Evolutionary conservation across 1,284 basidiomycete genomes (phyloP).

Genomic region (Papiliotrema nemorosa): DNA sequence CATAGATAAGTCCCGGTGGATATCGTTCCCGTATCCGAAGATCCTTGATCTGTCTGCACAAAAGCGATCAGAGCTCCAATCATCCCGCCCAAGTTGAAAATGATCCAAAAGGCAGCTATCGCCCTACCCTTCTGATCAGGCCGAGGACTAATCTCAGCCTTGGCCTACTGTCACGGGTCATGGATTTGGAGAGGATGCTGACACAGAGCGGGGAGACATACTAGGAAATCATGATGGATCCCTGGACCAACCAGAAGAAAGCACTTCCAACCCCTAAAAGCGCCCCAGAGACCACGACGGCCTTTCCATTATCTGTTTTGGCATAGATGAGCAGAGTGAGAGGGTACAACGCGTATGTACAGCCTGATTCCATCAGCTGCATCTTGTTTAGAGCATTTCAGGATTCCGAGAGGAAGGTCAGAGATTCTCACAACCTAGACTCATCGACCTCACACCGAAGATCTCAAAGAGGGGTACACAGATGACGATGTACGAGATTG

Average conservation of each 20-base stretch:
- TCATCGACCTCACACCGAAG: conserved; percentile 11
- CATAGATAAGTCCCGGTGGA: too few species aligned
- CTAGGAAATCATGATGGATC: conserved; percentile 11
- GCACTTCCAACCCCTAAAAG: conserved; percentile 78
- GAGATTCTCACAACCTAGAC: too few species aligned
- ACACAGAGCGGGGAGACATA: too few species aligned
- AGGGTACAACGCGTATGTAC: conserved; percentile 15
- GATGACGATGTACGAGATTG: conserved; percentile 7
- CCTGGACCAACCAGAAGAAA: conserved; percentile 63
- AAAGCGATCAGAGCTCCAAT: conserved; percentile 65
- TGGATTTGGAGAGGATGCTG: too few species aligned
- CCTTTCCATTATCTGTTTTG: conserved; percentile 57
- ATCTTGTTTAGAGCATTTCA: too few species aligned
- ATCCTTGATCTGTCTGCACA: too few species aligned
- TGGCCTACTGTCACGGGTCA: too few species aligned
- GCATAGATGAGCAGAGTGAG: conserved; percentile 50
- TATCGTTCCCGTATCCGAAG: too few species aligned
- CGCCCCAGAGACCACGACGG: conserved; percentile 71
- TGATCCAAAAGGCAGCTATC: conserved; percentile 71
- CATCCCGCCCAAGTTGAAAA: conserved; percentile 69
- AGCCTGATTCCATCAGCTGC: too few species aligned
- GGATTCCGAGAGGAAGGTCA: too few species aligned
- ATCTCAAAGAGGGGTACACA: conserved; percentile 13
- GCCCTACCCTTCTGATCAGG: too few species aligned
- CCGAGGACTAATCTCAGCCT: too few species aligned